These are phyloP conservation scores for Dothistroma pini DNA, from an alignment of 2,329 filamentous ascomycete species.

Conservation along the genomic window DNA sequence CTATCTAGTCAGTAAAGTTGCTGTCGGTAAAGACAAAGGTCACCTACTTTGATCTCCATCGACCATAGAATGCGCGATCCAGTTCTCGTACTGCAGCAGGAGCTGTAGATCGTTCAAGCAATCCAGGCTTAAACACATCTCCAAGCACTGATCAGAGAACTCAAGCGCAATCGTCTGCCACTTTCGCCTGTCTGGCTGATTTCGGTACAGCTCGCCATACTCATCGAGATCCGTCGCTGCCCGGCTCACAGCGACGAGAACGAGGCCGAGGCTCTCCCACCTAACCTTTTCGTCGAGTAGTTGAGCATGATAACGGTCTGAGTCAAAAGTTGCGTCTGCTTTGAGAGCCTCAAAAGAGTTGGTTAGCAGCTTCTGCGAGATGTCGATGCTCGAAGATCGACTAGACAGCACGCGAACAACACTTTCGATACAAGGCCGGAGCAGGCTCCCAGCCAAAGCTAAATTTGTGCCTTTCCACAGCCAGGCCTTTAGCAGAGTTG, in stretches of 20 bases:
- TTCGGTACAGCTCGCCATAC: slow-evolving; percentile 33
- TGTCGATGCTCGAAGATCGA: not conserved
- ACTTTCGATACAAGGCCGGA: slow-evolving; percentile 24
- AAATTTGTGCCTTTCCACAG: slow-evolving; percentile 28
- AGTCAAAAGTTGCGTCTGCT: slow-evolving; percentile 1
- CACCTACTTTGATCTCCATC: slow-evolving; percentile 45
- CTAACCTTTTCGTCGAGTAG: slow-evolving; percentile 24
- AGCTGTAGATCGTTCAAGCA: slow-evolving; percentile 47
- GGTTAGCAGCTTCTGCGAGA: slow-evolving; percentile 7
- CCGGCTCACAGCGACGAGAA: slow-evolving; percentile 40
- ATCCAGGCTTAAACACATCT: slow-evolving; percentile 34
- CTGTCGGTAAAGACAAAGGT: not conserved
- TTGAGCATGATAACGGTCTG: slow-evolving; percentile 8
- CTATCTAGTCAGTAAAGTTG: slow-evolving; percentile 28
- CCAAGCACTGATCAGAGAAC: slow-evolving; percentile 36
- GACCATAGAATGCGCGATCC: slow-evolving; percentile 44
- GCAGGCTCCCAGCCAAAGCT: slow-evolving; percentile 26
- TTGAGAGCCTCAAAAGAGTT: slow-evolving; percentile 10
- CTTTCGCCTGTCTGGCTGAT: slow-evolving; percentile 30
- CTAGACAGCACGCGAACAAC: slow-evolving; percentile 15
- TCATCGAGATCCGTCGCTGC: slow-evolving; percentile 33
- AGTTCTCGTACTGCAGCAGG: slow-evolving; percentile 47
- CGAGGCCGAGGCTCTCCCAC: slow-evolving; percentile 42
- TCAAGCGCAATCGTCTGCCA: slow-evolving; percentile 21
- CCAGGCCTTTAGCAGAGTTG: slow-evolving; percentile 28